These are phyloP conservation scores for Solanum neorickii DNA, from an alignment of 257 asterid genomes.

Conservation along the genomic window DNA sequence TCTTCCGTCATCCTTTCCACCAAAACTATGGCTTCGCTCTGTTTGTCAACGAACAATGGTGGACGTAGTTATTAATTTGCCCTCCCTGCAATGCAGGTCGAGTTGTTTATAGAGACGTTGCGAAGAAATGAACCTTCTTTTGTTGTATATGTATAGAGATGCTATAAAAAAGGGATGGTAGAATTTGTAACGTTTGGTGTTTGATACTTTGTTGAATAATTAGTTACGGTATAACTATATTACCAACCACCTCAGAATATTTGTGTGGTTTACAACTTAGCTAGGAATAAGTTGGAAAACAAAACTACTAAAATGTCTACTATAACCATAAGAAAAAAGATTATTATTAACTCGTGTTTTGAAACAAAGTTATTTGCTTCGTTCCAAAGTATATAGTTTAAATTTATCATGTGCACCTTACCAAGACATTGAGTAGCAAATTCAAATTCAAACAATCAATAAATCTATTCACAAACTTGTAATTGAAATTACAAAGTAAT, in stretches of 20 bases:
- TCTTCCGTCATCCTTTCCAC: not conserved
- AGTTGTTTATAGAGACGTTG: not conserved
- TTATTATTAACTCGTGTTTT: not conserved
- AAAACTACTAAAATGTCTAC: not conserved
- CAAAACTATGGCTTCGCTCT: not conserved
- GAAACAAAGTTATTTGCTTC: not conserved
- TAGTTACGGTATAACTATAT: not conserved
- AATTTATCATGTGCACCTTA: no score
- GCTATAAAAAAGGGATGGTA: not conserved
- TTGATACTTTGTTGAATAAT: not conserved
- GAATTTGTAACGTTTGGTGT: not conserved
- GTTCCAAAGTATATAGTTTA: not conserved
- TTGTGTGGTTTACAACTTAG: not conserved
- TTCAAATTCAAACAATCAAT: no score
- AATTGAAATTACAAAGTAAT: no score
- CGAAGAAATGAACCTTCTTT: not conserved
- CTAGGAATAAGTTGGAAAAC: not conserved
- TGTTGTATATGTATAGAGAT: not conserved
- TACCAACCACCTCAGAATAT: not conserved
- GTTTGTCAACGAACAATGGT: not conserved
- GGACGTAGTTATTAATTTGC: not conserved
- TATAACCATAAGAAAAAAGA: not conserved
- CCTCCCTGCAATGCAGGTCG: constrained; percentile 72
- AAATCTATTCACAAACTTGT: no score
- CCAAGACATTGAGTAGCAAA: no score